phyloP scores from a whole-genome alignment of 805 yeast species.

The Hanseniaspora thailandica region DNA sequence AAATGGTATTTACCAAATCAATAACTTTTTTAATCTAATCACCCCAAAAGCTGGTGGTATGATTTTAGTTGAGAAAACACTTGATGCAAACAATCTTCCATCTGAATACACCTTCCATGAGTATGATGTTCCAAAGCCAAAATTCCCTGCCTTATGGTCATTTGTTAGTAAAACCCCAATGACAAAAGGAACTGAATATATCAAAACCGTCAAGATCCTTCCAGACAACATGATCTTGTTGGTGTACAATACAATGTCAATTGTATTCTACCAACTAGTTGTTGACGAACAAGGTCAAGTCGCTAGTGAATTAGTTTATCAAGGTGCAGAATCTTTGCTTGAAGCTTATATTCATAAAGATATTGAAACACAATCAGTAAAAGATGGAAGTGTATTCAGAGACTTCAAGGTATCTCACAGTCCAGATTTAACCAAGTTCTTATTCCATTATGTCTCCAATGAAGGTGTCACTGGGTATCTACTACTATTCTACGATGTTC shows the following conservation, averaged over 20 bases:
- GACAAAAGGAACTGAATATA: too few species aligned
- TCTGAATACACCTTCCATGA: neutral
- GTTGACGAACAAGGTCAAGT: neutral
- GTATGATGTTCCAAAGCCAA: neutral
- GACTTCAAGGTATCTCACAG: neutral
- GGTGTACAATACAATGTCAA: neutral
- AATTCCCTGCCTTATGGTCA: neutral
- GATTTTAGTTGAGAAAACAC: neutral
- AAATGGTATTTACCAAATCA: neutral
- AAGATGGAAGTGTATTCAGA: too few species aligned
- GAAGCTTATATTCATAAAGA: too few species aligned
- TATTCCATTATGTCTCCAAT: neutral
- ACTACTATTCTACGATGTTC: slow-evolving; percentile 5
- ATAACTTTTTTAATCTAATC: neutral
- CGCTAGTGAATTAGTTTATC: neutral
- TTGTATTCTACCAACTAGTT: neutral
- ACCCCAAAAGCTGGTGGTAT: slow-evolving; percentile 8
- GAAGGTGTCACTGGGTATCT: neutral
- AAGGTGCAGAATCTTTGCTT: neutral
- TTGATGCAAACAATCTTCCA: neutral
- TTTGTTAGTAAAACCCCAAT: too few species aligned
- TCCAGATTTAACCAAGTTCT: neutral
- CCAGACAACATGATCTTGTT: neutral
- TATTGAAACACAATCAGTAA: too few species aligned
- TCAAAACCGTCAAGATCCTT: neutral